Evolutionary conservation across 78 protist genomes (phyloP).

Genomic region (Andalucia godoyi): DNA sequence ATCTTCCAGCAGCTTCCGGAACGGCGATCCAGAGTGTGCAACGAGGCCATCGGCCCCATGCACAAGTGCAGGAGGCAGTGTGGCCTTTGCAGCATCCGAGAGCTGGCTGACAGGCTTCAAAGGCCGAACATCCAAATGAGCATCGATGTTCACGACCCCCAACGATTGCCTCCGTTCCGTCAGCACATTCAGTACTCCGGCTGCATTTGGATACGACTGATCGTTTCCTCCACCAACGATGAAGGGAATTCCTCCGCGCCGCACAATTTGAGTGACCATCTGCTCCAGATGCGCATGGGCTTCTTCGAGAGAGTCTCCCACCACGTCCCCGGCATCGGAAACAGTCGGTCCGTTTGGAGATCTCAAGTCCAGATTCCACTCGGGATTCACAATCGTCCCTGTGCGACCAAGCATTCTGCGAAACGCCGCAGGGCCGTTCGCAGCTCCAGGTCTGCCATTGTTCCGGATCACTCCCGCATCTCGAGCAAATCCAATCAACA

Average conservation of each 20-base stretch:
- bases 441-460: conserved; percentile 35
- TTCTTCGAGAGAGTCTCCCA: neutral
- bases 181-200: neutral
- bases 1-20: conserved; percentile 14
- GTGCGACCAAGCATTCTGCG: neutral
- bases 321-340: conserved; percentile 22
- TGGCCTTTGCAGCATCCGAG: too few relatives aligned
- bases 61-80: too few relatives aligned
- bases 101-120: too few relatives aligned
- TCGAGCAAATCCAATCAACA: conserved; percentile 27
- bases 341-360: neutral
- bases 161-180: neutral
- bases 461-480: conserved; percentile 40
- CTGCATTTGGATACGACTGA: conserved; percentile 21
- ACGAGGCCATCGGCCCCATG: conserved; percentile 11
- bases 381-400: conserved; percentile 24
- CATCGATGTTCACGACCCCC: conserved; percentile 40
- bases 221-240: conserved; percentile 51
- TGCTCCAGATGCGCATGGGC: conserved; percentile 8
- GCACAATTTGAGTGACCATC: neutral
- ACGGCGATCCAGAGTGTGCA: conserved; percentile 42
- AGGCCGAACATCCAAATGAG: conserved; percentile 43
- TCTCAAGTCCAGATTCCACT: neutral
- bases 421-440: conserved; percentile 19
- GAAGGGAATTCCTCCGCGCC: conserved; percentile 17